A percentile compares a stretch with the other conserved stretches of the same genome.
These are phyloP conservation scores for Paxillus rubicundulus DNA, from an alignment of 768 basidiomycete genomes.

Conservation along the genomic window DNA sequence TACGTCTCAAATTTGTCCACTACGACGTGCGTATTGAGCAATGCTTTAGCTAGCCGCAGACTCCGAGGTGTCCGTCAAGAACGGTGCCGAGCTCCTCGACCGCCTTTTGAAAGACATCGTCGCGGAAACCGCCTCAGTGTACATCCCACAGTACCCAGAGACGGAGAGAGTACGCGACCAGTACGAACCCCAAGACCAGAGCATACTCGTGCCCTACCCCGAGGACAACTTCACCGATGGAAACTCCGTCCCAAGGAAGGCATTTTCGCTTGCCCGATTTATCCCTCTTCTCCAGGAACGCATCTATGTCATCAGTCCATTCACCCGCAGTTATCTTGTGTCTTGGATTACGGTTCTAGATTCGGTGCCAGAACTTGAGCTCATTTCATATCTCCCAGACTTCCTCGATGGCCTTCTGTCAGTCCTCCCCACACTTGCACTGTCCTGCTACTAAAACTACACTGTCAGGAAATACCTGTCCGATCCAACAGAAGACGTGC, in stretches of 20 bases:
- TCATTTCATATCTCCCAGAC: conserved; percentile 92
- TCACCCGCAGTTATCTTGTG: conserved; percentile 94
- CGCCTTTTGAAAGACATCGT: conserved; percentile 98
- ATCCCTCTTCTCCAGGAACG: conserved; percentile 91
- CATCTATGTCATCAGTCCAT: conserved; percentile 93
- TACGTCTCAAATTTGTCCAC: background rate
- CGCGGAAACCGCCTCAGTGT: conserved; percentile 92
- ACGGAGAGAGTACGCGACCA: conserved; percentile 60
- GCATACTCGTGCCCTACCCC: conserved; percentile 66
- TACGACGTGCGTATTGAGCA: conserved; percentile 9
- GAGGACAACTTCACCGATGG: conserved; percentile 38
- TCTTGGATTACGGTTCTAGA: conserved; percentile 96
- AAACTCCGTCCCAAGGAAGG: conserved; percentile 52
- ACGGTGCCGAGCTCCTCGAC: conserved; percentile 95
- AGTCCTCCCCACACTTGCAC: conserved; percentile 30
- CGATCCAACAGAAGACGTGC: conserved; percentile 92
- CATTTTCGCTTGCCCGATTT: conserved; percentile 92
- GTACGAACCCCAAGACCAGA: conserved; percentile 41
- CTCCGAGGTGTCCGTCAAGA: conserved; percentile 94
- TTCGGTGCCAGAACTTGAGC: conserved; percentile 93
- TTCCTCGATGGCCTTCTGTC: conserved; percentile 92
- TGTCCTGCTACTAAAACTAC: conserved; percentile 4
- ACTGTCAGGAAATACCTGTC: conserved; percentile 82
- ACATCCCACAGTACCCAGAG: conserved; percentile 85
- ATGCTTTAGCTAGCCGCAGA: conserved; percentile 83